Evolutionary conservation across 176 grass and related monocot species (phyloP).

Genomic region (Juncus inflexus): DNA sequence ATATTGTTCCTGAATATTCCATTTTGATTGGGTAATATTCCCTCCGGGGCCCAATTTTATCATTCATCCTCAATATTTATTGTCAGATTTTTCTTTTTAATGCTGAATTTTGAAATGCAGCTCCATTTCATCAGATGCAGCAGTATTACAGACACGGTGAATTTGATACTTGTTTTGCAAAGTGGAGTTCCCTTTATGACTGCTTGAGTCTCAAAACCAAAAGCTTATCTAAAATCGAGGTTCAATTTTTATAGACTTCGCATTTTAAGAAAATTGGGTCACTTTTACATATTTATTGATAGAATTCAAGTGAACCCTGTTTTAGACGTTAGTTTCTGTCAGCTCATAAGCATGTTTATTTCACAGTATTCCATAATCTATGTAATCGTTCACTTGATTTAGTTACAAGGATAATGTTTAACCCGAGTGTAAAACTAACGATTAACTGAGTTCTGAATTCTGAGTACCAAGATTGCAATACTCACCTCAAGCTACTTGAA

Average conservation of each 20-base stretch:
- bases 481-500: too few relatives aligned
- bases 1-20: not conserved
- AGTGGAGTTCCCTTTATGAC: constrained; percentile 68
- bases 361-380: not conserved
- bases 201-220: constrained; percentile 75
- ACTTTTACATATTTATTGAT: too few relatives aligned
- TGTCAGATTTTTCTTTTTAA: not conserved
- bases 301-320: not conserved
- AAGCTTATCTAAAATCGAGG: constrained; percentile 39
- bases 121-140: constrained; percentile 94
- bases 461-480: too few relatives aligned
- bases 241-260: constrained; percentile 1
- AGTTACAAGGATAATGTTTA: not conserved
- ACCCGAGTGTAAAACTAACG: not conserved
- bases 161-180: constrained; percentile 72
- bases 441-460: not conserved
- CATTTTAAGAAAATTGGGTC: too few relatives aligned
- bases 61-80: too few relatives aligned
- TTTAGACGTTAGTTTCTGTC: not conserved
- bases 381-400: not conserved
- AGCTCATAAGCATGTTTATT: too few relatives aligned
- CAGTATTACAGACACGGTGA: constrained; percentile 68
- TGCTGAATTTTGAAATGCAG: constrained; percentile 21
- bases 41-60: not conserved
- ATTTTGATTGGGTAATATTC: constrained; percentile 1